Percentiles rank a stretch among this genome's conserved stretches.
These are phyloP conservation scores for Holtermanniella nyarrowii DNA, from an alignment of 768 basidiomycete genomes.

Conservation along the genomic window DNA sequence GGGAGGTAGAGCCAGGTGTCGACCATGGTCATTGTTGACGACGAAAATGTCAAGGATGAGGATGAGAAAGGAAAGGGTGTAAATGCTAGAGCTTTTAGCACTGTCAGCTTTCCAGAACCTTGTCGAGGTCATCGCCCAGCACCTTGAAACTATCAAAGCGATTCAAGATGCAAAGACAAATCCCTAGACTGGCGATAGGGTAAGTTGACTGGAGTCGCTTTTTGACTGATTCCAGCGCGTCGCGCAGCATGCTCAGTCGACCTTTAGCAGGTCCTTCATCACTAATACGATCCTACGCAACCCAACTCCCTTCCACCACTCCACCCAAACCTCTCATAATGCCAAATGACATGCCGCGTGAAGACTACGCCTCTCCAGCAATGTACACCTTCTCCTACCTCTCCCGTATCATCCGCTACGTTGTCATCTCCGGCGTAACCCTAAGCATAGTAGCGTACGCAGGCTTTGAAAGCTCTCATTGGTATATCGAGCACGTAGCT, in stretches of 20 bases:
- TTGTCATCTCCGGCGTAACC: constrained; percentile 20
- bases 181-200: too few species aligned
- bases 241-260: too few species aligned
- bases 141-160: too few species aligned
- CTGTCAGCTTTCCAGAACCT: too few species aligned
- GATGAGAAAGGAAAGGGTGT: background rate
- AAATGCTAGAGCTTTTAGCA: too few species aligned
- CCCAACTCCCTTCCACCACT: background rate
- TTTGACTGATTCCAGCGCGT: too few species aligned
- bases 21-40: background rate
- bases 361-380: constrained; percentile 32
- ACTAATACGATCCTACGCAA: too few species aligned
- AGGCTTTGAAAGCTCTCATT: constrained; percentile 12
- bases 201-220: too few species aligned
- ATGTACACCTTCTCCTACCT: constrained; percentile 32
- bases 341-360: constrained; percentile 27
- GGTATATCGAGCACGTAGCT: constrained; percentile 10
- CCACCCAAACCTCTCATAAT: constrained; percentile 7
- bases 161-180: too few species aligned
- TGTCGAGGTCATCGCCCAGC: too few species aligned
- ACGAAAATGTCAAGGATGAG: background rate
- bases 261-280: too few species aligned
- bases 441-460: constrained; percentile 5
- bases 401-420: constrained; percentile 19
- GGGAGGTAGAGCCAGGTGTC: constrained; percentile 26